Base-by-base conservation (phyloP, 2,329 filamentous ascomycete genomes). In the Tolypocladium album region DNA sequence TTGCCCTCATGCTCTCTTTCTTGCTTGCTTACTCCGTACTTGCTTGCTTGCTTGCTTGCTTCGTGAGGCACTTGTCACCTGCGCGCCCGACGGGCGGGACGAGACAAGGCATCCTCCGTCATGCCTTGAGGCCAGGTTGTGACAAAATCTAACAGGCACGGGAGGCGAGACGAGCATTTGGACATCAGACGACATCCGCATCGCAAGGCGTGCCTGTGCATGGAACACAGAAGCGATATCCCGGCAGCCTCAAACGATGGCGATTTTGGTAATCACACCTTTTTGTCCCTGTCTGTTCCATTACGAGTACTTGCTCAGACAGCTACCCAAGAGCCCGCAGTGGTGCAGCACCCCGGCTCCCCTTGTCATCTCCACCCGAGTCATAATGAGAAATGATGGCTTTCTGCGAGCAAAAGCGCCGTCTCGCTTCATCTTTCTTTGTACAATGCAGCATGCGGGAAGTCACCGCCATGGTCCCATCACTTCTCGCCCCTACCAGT, bases 401-500 rank as follows among this genome's bases (percentile, higher is more conserved):
- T 36, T 36, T 34, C 50, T 53, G 50, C 20, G 31, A 22, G 50
- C 50, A 22, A 36, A 15, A 17, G 24, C 27, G 31, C 31, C 50
- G 11, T 55, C 50, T 38, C 31, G 20, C 50, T 34, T 55, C 12
- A 55, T 55, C 31, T 55, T 34, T 22, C 13, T 22, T 38, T 38
- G 50, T 9, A 55, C 31, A n/a, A 9, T 36, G 50, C 13, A 53
- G 50, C 50, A 6, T 17, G 13, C 17, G n/a, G 34, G 8, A 57
- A 22, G 2, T 20, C 17, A 45, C 31, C 24, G 15, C 40, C 20
- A 36, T 42, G 6, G 24, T 12, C 27, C 42, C 43, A 15, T 52
- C 17, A 12, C 22, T 36, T 22, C 24, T 4, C 47, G 13, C 15
- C 9, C 34, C 42, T 57, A 61, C 83, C 83, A 86, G 68, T 85